Conservation (phyloP, 345 rosid genomes). For the Pelargonium nanum region DNA sequence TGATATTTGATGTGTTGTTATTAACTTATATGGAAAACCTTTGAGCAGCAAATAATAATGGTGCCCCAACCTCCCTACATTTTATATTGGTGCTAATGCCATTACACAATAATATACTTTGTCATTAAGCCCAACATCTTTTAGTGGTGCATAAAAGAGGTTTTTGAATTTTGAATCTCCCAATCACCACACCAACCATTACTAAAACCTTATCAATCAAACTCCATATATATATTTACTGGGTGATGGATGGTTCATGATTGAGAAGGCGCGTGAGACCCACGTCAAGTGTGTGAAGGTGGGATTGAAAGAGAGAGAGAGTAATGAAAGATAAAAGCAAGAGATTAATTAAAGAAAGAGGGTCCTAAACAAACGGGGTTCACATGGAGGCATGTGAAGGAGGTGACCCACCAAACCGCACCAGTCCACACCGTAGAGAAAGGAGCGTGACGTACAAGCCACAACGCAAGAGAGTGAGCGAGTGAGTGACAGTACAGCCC, state of each 20-base stretch:
- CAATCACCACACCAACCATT: background rate
- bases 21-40: too few relatives aligned
- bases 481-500: constrained; percentile 40
- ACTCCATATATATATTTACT: too few relatives aligned
- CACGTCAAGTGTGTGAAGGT: too few relatives aligned
- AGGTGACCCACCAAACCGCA: constrained; percentile 25
- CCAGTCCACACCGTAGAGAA: background rate
- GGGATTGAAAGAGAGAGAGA: too few relatives aligned
- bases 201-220: too few relatives aligned
- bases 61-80: background rate
- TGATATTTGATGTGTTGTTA: background rate
- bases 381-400: constrained; percentile 73
- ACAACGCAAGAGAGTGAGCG: constrained; percentile 27
- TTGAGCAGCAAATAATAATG: background rate
- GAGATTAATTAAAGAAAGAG: constrained; percentile 2
- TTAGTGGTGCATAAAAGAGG: background rate
- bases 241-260: too few relatives aligned
- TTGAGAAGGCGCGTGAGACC: too few relatives aligned
- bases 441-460: background rate
- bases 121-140: background rate
- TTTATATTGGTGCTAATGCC: background rate
- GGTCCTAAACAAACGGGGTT: background rate
- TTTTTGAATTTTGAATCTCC: background rate
- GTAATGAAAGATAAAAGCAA: constrained; percentile 4
- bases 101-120: background rate